phyloP scores from a whole-genome alignment of 352 stramenopile genomes.

The Thraustochytrium sp. region DNA sequence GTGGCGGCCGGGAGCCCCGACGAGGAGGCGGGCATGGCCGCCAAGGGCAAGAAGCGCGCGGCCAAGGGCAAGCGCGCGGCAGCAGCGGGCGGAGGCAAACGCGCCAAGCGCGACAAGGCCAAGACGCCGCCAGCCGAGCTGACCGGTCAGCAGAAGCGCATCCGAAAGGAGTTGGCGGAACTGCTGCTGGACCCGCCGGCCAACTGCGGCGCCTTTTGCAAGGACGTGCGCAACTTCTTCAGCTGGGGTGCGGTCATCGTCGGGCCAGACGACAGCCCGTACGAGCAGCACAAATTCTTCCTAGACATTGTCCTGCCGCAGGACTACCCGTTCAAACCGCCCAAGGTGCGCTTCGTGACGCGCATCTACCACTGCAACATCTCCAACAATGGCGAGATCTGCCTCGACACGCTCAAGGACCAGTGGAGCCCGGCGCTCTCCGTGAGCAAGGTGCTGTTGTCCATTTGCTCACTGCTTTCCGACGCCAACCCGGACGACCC shows the following conservation, averaged over 20 bases:
- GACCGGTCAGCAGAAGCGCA: slow-evolving; percentile 6
- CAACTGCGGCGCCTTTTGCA: slow-evolving; percentile 7
- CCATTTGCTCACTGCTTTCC: slow-evolving; percentile 80
- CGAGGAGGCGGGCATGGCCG: neutral
- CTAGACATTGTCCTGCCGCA: slow-evolving; percentile 88
- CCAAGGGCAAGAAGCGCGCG: no score
- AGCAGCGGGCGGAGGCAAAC: neutral
- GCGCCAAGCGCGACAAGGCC: neutral
- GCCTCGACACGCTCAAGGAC: slow-evolving; percentile 95
- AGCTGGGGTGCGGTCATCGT: slow-evolving; percentile 53
- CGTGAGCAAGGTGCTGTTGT: slow-evolving; percentile 81
- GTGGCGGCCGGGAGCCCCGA: neutral
- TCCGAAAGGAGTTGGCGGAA: slow-evolving; percentile 40
- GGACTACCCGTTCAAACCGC: slow-evolving; percentile 92
- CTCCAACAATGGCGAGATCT: slow-evolving; percentile 93
- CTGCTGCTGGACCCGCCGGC: slow-evolving; percentile 32
- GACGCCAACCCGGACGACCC: slow-evolving; percentile 67
- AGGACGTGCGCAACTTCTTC: slow-evolving; percentile 53
- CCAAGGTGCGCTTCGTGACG: slow-evolving; percentile 82
- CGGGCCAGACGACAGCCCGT: slow-evolving; percentile 55
- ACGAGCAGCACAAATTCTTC: slow-evolving; percentile 89
- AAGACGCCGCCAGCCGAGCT: neutral
- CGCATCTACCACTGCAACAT: slow-evolving; percentile 97
- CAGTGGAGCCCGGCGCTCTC: slow-evolving; percentile 89
- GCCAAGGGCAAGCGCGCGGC: neutral